Percentiles rank a stretch among this genome's conserved stretches.
These are phyloP conservation scores for Zygosaccharomyces sapae DNA, from an alignment of 1,139 yeast genomes.

Conservation along the genomic window DNA sequence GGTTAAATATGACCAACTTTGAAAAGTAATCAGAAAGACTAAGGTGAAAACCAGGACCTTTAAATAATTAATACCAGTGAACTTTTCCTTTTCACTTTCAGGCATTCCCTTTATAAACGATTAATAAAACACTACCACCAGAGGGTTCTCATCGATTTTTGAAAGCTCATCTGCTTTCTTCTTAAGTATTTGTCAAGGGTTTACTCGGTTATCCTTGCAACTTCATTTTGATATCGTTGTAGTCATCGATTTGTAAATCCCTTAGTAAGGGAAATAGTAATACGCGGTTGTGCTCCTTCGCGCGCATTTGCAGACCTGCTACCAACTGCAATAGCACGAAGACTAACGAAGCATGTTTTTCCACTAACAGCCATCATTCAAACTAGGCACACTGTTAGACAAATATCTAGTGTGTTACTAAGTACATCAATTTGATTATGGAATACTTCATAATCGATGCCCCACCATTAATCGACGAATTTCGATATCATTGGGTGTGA, in stretches of 20 bases:
- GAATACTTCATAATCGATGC: too few relatives aligned
- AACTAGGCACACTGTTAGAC: too few relatives aligned
- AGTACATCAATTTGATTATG: too few relatives aligned
- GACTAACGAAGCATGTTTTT: too few relatives aligned
- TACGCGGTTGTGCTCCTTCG: slow-evolving; percentile 2
- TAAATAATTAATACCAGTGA: not conserved
- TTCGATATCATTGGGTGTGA: too few relatives aligned
- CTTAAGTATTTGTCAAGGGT: not conserved
- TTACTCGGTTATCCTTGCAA: not conserved
- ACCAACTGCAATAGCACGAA: too few relatives aligned
- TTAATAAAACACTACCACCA: not conserved
- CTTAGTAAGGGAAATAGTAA: not conserved
- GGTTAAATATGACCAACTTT: not conserved
- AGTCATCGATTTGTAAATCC: slow-evolving; percentile 1
- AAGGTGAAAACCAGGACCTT: not conserved
- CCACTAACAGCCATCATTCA: too few relatives aligned
- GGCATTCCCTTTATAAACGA: slow-evolving; percentile 1
- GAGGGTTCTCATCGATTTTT: not conserved
- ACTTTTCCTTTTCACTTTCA: not conserved
- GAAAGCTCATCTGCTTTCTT: not conserved
- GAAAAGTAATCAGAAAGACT: not conserved
- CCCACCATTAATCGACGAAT: too few relatives aligned
- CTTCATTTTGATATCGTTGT: not conserved
- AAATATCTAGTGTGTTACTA: too few relatives aligned
- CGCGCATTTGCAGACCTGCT: too few relatives aligned